A percentile compares a stretch with the other conserved stretches of the same genome.
phyloP scores from a whole-genome alignment of 1,139 yeast species.

The Blastobotrys serpentis region DNA sequence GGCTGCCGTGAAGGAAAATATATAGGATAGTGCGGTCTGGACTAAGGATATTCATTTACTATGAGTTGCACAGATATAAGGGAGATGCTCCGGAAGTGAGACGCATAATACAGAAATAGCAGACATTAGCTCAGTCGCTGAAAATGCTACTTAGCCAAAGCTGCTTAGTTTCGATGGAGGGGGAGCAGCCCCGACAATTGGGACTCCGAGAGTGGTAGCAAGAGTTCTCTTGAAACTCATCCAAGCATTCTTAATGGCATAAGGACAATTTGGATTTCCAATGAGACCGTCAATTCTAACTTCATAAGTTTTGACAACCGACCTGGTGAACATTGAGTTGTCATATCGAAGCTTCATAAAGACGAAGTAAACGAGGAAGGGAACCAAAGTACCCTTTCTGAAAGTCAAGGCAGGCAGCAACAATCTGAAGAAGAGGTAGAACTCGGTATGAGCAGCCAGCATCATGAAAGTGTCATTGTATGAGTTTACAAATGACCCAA shows the following conservation, averaged over 20 bases:
- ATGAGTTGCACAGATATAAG: neutral
- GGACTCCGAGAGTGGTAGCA: slow-evolving; percentile 44
- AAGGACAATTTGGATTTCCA: slow-evolving; percentile 58
- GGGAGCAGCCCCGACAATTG: slow-evolving; percentile 63
- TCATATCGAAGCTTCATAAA: slow-evolving; percentile 81
- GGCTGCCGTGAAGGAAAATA: too few species aligned
- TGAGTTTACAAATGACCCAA: slow-evolving; percentile 56
- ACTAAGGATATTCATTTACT: neutral
- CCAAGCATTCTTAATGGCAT: slow-evolving; percentile 60
- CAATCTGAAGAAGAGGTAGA: slow-evolving; percentile 53
- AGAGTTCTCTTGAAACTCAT: slow-evolving; percentile 50
- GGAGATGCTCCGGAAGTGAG: neutral
- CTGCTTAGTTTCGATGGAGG: too few species aligned
- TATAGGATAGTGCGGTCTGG: neutral
- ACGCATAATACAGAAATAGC: neutral
- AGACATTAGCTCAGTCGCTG: too few species aligned
- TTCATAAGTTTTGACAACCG: slow-evolving; percentile 68
- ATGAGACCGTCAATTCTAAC: slow-evolving; percentile 67
- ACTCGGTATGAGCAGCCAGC: slow-evolving; percentile 70
- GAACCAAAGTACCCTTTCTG: slow-evolving; percentile 61
- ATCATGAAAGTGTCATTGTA: slow-evolving; percentile 71
- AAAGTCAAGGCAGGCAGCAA: slow-evolving; percentile 58
- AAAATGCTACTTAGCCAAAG: too few species aligned
- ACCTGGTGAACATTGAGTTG: slow-evolving; percentile 70
- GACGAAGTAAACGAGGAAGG: slow-evolving; percentile 55